Evolutionary conservation across 1,284 basidiomycete genomes (phyloP), one percentile per base, ranked within the genome.

Genomic region (Cerrena zonata): DNA sequence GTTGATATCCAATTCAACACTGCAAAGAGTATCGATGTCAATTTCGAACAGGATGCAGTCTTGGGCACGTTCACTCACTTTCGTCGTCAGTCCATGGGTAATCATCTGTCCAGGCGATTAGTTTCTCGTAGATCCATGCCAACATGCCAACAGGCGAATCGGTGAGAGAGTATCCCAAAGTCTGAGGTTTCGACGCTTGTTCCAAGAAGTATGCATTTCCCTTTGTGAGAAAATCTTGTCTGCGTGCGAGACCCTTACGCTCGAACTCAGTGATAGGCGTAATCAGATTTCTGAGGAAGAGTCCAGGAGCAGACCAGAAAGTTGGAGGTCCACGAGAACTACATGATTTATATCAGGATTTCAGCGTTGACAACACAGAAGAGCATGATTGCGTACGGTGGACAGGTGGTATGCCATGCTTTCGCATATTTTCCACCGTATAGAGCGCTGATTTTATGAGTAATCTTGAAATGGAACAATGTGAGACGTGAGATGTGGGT

Each of bases 91-190:
- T 64, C 76, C 77, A 81, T 1, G 65, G 63, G 56, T 79, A 81
- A 0, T 57, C 53, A 53, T 81, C 79, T 0, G 75, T 71, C 76
- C 77, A 81, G 21, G 59, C 56, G 3, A 73, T 65, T 1, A 82
- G 63, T 53, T 83, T 82, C 56, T 82, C 79, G 50, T 80, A 81
- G 19, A 84, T 76, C 79, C 81, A 83, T 5, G 74, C 76, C 2
- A 84, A 68, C 12, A 84, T 61, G 0, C 75, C 79, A 12, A 73
- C 67, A 2, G 82, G 82, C 18, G 78, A 81, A 56, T 83, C 81
- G 0, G 74, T 63, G 1, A 83, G 64, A 4, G 68, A 61, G 56
- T 83, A 69, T 3, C 70, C 72, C 11, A 74, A 50, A 2, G 71
- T 74, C 53, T 72, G 69, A 24, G 47, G 47, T 21, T 37, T 38